A percentile compares a stretch with the other conserved stretches of the same genome.
Conservation (phyloP, 2,329 filamentous ascomycete genomes). For the Amesomyces nigricolor region DNA sequence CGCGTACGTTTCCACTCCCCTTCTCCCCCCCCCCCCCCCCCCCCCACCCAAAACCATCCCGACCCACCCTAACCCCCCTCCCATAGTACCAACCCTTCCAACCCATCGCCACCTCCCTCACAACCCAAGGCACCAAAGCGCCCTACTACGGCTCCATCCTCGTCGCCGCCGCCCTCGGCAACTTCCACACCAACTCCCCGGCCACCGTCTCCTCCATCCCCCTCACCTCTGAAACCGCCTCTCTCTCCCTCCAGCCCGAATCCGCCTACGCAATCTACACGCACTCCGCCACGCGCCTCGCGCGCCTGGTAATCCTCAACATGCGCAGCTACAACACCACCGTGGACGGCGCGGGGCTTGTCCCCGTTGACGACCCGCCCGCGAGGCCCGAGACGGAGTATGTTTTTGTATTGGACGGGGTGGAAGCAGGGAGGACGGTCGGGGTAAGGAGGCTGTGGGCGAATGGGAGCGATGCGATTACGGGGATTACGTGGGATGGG, state of each 20-base stretch:
- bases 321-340: slow-evolving; percentile 56
- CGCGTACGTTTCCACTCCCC: slow-evolving; percentile 31
- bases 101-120: slow-evolving; percentile 46
- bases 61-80: background rate
- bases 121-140: slow-evolving; percentile 51
- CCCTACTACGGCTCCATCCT: slow-evolving; percentile 60
- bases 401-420: slow-evolving; percentile 12
- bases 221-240: slow-evolving; percentile 25
- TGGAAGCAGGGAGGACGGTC: slow-evolving; percentile 5
- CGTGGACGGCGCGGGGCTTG: slow-evolving; percentile 34
- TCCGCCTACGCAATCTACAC: slow-evolving; percentile 54
- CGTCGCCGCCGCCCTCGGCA: slow-evolving; percentile 50
- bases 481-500: slow-evolving; percentile 57
- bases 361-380: slow-evolving; percentile 22
- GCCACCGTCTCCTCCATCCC: slow-evolving; percentile 46
- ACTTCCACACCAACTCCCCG: slow-evolving; percentile 29
- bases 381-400: slow-evolving; percentile 18
- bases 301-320: slow-evolving; percentile 51
- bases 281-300: slow-evolving; percentile 32
- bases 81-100: slow-evolving; percentile 53
- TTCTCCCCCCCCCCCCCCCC: too few relatives aligned
- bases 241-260: slow-evolving; percentile 31
- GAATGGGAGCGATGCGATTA: slow-evolving; percentile 59
- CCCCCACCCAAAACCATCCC: background rate
- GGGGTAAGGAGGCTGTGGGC: slow-evolving; percentile 44